A percentile compares a stretch with the other conserved stretches of the same genome.
phyloP scores from a whole-genome alignment of 23 red algal genomes.

The Chondrus crispus region DNA sequence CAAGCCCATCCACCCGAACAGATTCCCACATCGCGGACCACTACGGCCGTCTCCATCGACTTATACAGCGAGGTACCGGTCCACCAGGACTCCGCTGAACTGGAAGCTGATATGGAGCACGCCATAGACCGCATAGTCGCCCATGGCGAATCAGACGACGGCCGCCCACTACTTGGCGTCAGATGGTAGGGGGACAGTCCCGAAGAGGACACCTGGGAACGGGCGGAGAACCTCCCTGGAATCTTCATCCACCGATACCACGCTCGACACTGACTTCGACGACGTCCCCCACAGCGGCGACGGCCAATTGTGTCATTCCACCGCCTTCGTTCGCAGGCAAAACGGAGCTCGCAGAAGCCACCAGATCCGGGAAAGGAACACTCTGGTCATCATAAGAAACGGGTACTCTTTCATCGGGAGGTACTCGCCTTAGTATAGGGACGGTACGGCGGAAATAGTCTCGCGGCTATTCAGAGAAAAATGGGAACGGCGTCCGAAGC shows the following conservation, averaged over 20 bases:
- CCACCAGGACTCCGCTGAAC: neutral
- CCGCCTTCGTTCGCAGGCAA: no score
- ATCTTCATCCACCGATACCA: neutral
- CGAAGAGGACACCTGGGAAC: slow-evolving; percentile 39
- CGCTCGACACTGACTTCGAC: no score
- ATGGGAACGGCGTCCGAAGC: no score
- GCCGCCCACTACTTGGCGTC: neutral
- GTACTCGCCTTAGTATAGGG: no score
- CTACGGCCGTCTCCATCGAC: neutral
- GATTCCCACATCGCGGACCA: neutral
- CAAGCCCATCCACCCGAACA: neutral
- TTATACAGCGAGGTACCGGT: neutral
- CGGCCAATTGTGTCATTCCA: no score
- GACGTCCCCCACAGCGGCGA: no score
- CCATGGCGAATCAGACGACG: neutral
- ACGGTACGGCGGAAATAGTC: no score
- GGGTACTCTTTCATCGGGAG: no score
- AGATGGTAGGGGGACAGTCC: slow-evolving; percentile 18
- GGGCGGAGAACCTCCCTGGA: neutral
- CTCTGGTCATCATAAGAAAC: no score
- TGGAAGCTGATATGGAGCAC: neutral
- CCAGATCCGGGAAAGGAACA: no score
- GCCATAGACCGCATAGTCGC: neutral
- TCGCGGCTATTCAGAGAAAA: no score
- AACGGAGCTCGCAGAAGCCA: no score